These are phyloP conservation scores for Medicago arabica DNA, from an alignment of 306 rosid species.

Conservation along the genomic window DNA sequence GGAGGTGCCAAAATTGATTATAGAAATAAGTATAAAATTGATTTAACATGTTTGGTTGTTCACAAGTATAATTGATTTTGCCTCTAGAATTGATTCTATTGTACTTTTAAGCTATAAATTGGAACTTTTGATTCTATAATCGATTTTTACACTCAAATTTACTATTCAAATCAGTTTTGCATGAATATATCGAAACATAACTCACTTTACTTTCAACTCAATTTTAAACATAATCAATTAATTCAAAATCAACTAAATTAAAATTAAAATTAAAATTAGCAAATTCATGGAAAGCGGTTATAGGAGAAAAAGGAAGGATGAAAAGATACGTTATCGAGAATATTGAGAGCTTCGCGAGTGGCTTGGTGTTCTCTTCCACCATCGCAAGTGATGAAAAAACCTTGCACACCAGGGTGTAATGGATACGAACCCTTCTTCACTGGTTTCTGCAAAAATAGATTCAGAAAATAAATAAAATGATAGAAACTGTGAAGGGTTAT, in stretches of 20 bases:
- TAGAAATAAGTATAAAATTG: too few relatives aligned
- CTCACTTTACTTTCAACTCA: too few relatives aligned
- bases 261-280: not conserved
- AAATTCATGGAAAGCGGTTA: not conserved
- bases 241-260: not conserved
- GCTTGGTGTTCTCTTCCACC: conserved; percentile 98
- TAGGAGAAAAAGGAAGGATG: not conserved
- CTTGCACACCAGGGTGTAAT: conserved; percentile 86
- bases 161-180: too few relatives aligned
- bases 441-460: conserved; percentile 57
- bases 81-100: too few relatives aligned
- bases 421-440: conserved; percentile 91
- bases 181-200: too few relatives aligned
- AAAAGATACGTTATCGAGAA: conserved; percentile 74
- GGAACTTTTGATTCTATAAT: too few relatives aligned
- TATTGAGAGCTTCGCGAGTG: conserved; percentile 81
- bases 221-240: too few relatives aligned
- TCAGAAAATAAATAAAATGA: not conserved
- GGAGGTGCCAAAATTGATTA: too few relatives aligned
- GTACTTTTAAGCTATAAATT: too few relatives aligned
- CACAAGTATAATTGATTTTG: too few relatives aligned
- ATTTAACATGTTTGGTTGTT: too few relatives aligned
- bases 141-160: too few relatives aligned
- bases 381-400: conserved; percentile 94
- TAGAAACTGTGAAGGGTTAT: not conserved